Evolutionary conservation across 352 stramenopile species (phyloP).

Genomic region (Thraustochytrium aureum): DNA sequence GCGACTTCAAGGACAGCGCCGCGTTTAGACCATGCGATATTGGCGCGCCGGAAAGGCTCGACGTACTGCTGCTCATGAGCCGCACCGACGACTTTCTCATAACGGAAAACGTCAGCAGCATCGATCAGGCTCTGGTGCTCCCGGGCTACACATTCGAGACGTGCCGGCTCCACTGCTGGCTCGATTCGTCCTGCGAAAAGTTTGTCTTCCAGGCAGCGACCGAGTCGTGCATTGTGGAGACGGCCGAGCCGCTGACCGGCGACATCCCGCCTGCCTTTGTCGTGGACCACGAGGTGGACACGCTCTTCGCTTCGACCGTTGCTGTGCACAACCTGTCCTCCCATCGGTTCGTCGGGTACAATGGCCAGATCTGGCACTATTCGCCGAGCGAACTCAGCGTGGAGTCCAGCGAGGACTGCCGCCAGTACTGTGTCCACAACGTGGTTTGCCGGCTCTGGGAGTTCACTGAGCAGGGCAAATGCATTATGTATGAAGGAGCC

Average conservation of each 20-base stretch:
- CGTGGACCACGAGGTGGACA: neutral
- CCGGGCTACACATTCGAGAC: neutral
- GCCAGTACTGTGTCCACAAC: neutral
- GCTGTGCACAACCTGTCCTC: neutral
- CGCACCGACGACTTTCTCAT: no score
- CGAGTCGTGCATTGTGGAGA: neutral
- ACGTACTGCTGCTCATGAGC: no score
- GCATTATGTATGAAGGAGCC: neutral
- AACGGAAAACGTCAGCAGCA: no score
- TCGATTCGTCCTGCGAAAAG: neutral
- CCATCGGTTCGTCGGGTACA: neutral
- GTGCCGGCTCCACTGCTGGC: neutral
- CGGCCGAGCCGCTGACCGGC: neutral
- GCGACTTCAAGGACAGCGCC: no score
- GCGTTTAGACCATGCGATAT: no score
- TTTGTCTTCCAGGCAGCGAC: neutral
- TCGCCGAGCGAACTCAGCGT: neutral
- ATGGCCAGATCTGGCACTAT: neutral
- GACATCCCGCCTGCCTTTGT: neutral
- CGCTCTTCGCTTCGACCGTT: neutral
- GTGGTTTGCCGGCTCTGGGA: neutral
- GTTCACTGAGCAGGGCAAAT: neutral
- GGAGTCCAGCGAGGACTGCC: neutral
- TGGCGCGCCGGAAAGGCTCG: no score
- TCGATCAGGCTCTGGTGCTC: no score